phyloP scores from a whole-genome alignment of 441 rosid genomes.

The Pelargonium australe region DNA sequence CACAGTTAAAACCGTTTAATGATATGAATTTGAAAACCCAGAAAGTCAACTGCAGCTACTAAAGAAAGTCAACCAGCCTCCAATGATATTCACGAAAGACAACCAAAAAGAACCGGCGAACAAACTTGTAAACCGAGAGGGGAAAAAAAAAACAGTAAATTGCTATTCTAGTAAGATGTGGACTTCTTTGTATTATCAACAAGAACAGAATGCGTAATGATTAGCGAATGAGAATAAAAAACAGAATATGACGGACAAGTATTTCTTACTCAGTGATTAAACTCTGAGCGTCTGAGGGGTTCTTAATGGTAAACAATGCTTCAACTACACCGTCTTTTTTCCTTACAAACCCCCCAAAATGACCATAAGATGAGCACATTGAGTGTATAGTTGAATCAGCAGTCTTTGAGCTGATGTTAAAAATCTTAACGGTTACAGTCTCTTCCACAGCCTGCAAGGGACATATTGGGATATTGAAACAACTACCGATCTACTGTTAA shows the following conservation, averaged over 20 bases:
- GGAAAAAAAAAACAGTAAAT: too few relatives aligned
- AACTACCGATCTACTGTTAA: too few relatives aligned
- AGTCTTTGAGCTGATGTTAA: conserved; percentile 29
- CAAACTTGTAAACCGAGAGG: too few relatives aligned
- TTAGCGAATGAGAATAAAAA: neutral
- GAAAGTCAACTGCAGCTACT: too few relatives aligned
- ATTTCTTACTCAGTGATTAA: conserved; percentile 27
- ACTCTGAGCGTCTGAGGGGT: conserved; percentile 17
- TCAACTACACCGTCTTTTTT: conserved; percentile 22
- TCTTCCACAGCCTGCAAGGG: conserved; percentile 8
- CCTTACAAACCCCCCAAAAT: conserved; percentile 30
- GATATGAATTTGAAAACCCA: too few relatives aligned
- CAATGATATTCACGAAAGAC: too few relatives aligned
- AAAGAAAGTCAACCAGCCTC: too few relatives aligned
- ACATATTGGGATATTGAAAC: conserved; percentile 14
- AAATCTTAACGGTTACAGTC: conserved; percentile 24
- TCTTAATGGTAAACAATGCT: conserved; percentile 22
- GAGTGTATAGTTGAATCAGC: conserved; percentile 31
- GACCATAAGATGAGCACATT: conserved; percentile 23
- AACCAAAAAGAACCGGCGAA: too few relatives aligned
- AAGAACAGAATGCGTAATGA: too few relatives aligned
- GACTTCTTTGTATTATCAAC: too few relatives aligned
- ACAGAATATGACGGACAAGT: neutral
- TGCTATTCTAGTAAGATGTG: too few relatives aligned
- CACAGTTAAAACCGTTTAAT: neutral